Evolutionary conservation across 1,284 basidiomycete species (phyloP), one percentile per base, ranked within the genome.

Genomic region (Sporisorium reilianum): DNA sequence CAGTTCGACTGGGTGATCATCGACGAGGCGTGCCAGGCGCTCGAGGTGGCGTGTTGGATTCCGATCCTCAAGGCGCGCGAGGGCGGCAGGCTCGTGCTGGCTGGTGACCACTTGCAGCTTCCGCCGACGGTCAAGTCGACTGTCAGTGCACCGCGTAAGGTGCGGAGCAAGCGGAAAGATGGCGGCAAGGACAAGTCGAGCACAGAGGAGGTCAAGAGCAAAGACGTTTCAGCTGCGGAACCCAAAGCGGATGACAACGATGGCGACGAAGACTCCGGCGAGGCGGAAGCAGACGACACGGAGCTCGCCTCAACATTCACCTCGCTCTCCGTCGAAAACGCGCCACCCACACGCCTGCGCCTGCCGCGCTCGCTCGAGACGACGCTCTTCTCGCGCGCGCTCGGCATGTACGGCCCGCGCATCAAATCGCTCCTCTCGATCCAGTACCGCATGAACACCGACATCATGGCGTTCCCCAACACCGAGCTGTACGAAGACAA

Each of bases 41-140:
- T 97, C n/a, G 95, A 98, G 86, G 92, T 94, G 9, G 93, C 94
- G 3, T 97, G 95, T 85, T 97, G 96, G 95, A 90, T 97, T 32
- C 95, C 96, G 0, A 92, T 97, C 54, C 89, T 96, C 18, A 76
- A 77, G 36, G 65, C 70, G 5, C 68, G 63, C 18, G 63, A 69
- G 32, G 62, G 67, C 1, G 79, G 55, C 0, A 65, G 68, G 23
- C n/a, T 79, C 12, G 61, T 80, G 22, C 61, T 86, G 55, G 86
- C 86, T 0, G 85, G 86, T 10, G 86, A 87, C 58, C 86, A 86
- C 30, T 65, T 85, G 32, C 84, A 89, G 84, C 87, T 99, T 3
- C 95, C 95, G 0, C 97, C 96, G 0, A 98, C 96, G 0, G 90
- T 99, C 55, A 88, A 80, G 61, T 70, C 70, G 34, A 68, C 28